These are phyloP conservation scores for Nannizziopsis barbatae DNA, from an alignment of 2,329 filamentous ascomycete species.

Conservation along the genomic window DNA sequence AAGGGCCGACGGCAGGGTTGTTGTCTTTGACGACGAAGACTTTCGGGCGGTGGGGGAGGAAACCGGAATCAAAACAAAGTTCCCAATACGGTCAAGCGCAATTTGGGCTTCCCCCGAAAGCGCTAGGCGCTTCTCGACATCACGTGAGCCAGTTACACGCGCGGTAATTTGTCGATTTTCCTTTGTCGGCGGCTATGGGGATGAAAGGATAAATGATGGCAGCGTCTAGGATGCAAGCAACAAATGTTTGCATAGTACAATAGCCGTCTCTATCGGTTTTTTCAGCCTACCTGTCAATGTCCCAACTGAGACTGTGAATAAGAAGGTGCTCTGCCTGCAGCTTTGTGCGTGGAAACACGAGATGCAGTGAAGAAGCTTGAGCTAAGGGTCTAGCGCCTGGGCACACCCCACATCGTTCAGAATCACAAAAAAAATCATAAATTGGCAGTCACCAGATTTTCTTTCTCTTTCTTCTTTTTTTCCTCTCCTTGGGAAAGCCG, in stretches of 20 bases:
- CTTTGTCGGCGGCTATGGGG: no score
- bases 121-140: background rate
- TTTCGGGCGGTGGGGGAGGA: conserved; percentile 3
- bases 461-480: conserved; percentile 28
- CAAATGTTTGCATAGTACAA: no score
- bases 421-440: conserved; percentile 9
- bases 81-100: conserved; percentile 13
- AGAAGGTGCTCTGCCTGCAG: background rate
- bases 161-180: no score
- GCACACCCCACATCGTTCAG: conserved; percentile 5
- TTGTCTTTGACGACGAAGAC: conserved; percentile 1
- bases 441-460: conserved; percentile 8
- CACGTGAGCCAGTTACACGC: background rate
- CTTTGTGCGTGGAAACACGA: background rate
- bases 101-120: background rate
- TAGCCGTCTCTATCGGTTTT: no score
- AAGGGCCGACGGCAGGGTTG: conserved; percentile 2
- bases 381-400: conserved; percentile 8
- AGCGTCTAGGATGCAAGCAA: no score
- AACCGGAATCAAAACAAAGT: conserved; percentile 17
- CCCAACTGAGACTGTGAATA: background rate
- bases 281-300: no score
- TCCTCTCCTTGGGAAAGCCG: conserved; percentile 46
- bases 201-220: no score
- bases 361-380: background rate